These are phyloP conservation scores for Trametes punicea DNA, from an alignment of 768 basidiomycete species.

Conservation along the genomic window DNA sequence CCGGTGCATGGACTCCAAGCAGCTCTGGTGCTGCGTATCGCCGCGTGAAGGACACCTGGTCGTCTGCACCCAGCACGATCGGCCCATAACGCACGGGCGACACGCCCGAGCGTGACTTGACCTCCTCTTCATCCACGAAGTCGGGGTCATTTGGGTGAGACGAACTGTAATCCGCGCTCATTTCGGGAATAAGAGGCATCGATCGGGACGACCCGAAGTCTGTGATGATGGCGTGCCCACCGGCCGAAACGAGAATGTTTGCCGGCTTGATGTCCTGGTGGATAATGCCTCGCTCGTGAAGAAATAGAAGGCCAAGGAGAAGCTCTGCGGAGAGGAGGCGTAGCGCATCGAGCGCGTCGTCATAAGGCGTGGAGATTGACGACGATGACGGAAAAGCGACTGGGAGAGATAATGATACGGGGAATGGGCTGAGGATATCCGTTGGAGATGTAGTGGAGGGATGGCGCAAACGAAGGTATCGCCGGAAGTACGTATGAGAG, in stretches of 20 bases:
- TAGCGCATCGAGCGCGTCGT: slow-evolving; percentile 3
- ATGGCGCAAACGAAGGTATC: slow-evolving; percentile 4
- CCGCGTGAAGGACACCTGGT: slow-evolving; percentile 20
- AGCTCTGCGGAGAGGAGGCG: slow-evolving; percentile 17
- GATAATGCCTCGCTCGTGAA: slow-evolving; percentile 16
- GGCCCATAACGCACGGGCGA: slow-evolving; percentile 1
- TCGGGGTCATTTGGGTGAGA: background rate
- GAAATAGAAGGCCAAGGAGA: slow-evolving; percentile 9
- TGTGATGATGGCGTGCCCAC: slow-evolving; percentile 16
- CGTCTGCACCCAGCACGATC: slow-evolving; percentile 11
- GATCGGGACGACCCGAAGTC: slow-evolving; percentile 15
- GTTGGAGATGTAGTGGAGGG: background rate
- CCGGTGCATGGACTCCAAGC: background rate
- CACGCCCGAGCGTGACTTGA: background rate
- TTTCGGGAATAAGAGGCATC: slow-evolving; percentile 3
- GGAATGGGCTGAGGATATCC: background rate
- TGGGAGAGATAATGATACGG: slow-evolving; percentile 6
- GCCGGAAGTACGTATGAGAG: slow-evolving; percentile 5
- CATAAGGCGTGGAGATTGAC: slow-evolving; percentile 3
- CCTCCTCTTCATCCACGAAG: background rate
- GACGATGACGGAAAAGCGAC: slow-evolving; percentile 10
- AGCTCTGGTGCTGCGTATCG: slow-evolving; percentile 22
- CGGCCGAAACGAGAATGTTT: slow-evolving; percentile 14
- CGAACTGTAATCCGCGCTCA: background rate
- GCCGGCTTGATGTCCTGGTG: slow-evolving; percentile 23